A percentile compares a stretch with the other conserved stretches of the same genome.
These are phyloP conservation scores for Colletotrichum sp. DNA, from an alignment of 2,329 filamentous ascomycete species.

Conservation along the genomic window DNA sequence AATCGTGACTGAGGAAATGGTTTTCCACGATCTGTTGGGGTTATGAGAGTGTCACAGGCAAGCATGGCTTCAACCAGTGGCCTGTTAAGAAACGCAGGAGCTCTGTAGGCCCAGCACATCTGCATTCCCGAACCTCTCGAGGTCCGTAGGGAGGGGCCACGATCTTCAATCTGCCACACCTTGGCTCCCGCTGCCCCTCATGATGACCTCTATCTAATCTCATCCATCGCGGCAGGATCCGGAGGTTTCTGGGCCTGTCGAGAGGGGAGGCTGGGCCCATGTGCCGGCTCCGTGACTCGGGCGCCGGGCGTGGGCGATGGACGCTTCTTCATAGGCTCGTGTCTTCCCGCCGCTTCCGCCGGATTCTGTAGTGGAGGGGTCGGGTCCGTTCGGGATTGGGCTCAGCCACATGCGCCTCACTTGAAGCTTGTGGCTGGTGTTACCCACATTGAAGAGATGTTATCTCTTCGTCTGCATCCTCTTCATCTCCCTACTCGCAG, in stretches of 20 bases:
- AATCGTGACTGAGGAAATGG: background rate
- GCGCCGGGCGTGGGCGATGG: background rate
- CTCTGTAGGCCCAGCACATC: accelerated
- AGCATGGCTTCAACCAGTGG: too few species aligned
- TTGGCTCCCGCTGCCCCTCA: background rate
- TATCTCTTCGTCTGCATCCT: background rate
- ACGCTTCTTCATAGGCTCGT: background rate
- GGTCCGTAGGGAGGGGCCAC: background rate
- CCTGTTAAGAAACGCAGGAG: too few species aligned
- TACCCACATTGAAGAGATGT: accelerated
- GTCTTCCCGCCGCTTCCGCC: background rate
- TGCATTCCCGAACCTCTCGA: background rate
- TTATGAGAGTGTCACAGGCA: accelerated
- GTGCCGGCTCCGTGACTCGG: background rate
- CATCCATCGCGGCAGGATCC: background rate
- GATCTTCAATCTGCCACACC: background rate
- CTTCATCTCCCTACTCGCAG: too few species aligned
- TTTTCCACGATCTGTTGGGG: background rate
- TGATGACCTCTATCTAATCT: background rate
- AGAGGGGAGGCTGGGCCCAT: background rate
- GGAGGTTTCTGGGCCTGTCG: background rate
- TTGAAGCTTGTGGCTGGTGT: background rate
- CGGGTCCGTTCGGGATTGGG: background rate
- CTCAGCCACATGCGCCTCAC: background rate
- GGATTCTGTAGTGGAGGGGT: background rate